Conservation (phyloP, 2,329 filamentous ascomycete genomes). For the Ophioceras dolichostomum region DNA sequence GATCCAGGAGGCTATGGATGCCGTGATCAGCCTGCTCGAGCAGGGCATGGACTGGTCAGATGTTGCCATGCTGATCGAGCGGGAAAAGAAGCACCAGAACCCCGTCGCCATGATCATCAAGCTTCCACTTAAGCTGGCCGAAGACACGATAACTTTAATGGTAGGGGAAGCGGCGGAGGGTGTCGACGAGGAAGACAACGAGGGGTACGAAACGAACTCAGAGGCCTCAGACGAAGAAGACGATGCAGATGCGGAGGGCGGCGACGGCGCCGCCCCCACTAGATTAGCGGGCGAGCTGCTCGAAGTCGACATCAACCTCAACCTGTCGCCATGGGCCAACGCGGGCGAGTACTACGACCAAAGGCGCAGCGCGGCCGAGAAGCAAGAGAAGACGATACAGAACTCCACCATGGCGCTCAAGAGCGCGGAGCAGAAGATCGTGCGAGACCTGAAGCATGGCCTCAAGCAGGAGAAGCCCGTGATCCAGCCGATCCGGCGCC, state of each 20-base stretch:
- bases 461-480: constrained; percentile 87
- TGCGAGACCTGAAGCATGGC: constrained; percentile 71
- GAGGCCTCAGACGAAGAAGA: constrained; percentile 47
- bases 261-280: constrained; percentile 37
- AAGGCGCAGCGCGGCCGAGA: constrained; percentile 69
- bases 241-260: constrained; percentile 32
- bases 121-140: constrained; percentile 76
- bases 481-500: constrained; percentile 68
- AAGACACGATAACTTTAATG: constrained; percentile 74
- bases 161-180: constrained; percentile 59
- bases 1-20: constrained; percentile 85
- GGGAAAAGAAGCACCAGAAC: constrained; percentile 71
- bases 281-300: constrained; percentile 45
- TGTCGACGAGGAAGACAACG: constrained; percentile 46
- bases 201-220: constrained; percentile 51
- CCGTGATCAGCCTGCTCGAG: constrained; percentile 79
- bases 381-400: constrained; percentile 75
- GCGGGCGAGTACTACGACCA: constrained; percentile 88
- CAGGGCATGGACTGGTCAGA: constrained; percentile 98
- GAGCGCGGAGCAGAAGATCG: constrained; percentile 81
- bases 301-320: constrained; percentile 73
- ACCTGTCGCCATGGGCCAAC: constrained; percentile 75
- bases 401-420: constrained; percentile 77
- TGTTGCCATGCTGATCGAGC: constrained; percentile 75
- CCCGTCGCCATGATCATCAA: constrained; percentile 79